Percentiles rank a stretch among this genome's conserved stretches.
These are phyloP conservation scores for Raffaelea arxii DNA, from an alignment of 2,329 filamentous ascomycete species.

Conservation along the genomic window DNA sequence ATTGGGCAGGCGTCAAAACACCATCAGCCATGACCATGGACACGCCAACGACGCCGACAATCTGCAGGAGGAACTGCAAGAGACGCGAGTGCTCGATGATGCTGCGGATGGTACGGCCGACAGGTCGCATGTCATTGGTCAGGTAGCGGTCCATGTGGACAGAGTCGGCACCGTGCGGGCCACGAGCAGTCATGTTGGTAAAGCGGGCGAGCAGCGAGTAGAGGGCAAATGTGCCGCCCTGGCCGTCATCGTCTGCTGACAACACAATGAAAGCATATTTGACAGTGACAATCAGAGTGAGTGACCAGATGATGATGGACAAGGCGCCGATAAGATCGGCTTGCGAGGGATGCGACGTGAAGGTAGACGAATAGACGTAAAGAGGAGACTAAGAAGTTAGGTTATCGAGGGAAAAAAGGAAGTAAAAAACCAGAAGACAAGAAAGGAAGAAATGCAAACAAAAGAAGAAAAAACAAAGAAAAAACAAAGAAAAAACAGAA, in stretches of 20 bases:
- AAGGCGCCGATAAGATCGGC: constrained; percentile 54
- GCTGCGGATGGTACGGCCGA: constrained; percentile 41
- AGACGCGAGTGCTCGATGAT: constrained; percentile 47
- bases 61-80: constrained; percentile 44
- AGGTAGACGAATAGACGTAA: constrained; percentile 63
- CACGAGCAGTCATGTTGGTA: constrained; percentile 48
- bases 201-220: constrained; percentile 56
- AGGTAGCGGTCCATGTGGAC: constrained; percentile 49
- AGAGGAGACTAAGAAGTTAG: constrained; percentile 41
- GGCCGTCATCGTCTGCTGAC: constrained; percentile 58
- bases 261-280: constrained; percentile 61
- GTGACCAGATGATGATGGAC: constrained; percentile 59
- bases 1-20: constrained; percentile 59
- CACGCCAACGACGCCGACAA: constrained; percentile 55
- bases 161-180: constrained; percentile 45
- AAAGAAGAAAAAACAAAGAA: not conserved
- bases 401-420: not conserved
- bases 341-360: constrained; percentile 42
- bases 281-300: constrained; percentile 58
- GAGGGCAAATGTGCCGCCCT: constrained; percentile 60
- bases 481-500: not conserved
- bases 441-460: not conserved
- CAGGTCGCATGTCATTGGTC: constrained; percentile 44
- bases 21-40: constrained; percentile 56
- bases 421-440: not conserved